phyloP scores from a whole-genome alignment of 768 basidiomycete species.

The Suillus subalutaceus region DNA sequence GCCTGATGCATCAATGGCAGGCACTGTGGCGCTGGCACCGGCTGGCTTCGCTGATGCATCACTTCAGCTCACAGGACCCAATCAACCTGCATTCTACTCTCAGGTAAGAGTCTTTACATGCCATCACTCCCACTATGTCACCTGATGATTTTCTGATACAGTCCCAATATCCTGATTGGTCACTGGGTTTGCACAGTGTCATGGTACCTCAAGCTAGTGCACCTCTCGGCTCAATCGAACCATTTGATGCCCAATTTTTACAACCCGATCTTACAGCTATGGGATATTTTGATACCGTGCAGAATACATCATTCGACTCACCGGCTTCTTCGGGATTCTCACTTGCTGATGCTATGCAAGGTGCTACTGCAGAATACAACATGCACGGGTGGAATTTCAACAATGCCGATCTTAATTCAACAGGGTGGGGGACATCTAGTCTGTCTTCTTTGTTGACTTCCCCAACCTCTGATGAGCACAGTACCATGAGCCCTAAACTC shows the following conservation, averaged over 20 bases:
- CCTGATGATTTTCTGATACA: not conserved
- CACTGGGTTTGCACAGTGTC: not conserved
- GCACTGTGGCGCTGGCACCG: not conserved
- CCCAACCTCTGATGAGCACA: not conserved
- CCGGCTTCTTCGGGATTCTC: not conserved
- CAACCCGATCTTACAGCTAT: not conserved
- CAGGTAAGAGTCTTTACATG: not conserved
- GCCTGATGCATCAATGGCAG: not conserved
- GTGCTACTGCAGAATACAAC: not conserved
- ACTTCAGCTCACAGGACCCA: not conserved
- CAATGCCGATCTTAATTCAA: not conserved
- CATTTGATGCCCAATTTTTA: not conserved
- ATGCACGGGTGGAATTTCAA: not conserved
- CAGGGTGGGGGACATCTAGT: not conserved
- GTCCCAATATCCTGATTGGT: not conserved
- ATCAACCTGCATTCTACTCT: not conserved
- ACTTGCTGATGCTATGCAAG: not conserved
- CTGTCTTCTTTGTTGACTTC: not conserved
- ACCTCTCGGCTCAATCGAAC: not conserved
- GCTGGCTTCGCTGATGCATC: not conserved
- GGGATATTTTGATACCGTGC: not conserved
- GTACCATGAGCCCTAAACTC: not conserved
- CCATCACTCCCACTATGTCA: not conserved
- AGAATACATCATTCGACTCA: not conserved
- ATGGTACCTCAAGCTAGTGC: not conserved